A percentile compares a stretch with the other conserved stretches of the same genome.
Evolutionary conservation across 768 basidiomycete genomes (phyloP).

Genomic region (Agaricus subrufescens): DNA sequence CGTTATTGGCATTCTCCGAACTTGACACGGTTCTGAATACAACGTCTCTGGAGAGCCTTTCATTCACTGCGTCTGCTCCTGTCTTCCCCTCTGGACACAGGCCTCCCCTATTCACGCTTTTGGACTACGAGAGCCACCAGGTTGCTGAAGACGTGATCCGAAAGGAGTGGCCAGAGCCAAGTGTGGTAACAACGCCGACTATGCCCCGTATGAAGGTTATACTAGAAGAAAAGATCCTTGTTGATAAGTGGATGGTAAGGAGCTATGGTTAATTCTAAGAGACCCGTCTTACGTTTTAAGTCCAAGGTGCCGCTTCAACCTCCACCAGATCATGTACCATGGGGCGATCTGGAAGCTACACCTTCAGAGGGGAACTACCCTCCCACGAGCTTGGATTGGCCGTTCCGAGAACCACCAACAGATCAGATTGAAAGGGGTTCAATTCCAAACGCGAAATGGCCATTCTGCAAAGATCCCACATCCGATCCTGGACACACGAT

Average conservation of each 20-base stretch:
- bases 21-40: neutral
- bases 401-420: neutral
- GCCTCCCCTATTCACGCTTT: conserved; percentile 2
- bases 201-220: conserved; percentile 3
- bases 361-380: neutral
- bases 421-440: neutral
- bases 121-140: neutral
- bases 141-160: neutral
- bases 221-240: conserved; percentile 1
- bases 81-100: neutral
- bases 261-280: neutral
- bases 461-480: too few species aligned
- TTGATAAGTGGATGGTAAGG: conserved; percentile 5
- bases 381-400: neutral
- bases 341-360: neutral
- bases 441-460: too few species aligned
- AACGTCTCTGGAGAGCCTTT: neutral
- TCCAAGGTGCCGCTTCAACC: conserved; percentile 1
- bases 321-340: conserved; percentile 3
- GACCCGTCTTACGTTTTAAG: neutral
- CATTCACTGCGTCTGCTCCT: neutral
- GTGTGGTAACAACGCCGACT: neutral
- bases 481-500: too few species aligned
- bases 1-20: neutral
- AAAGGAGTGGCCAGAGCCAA: neutral